Percentiles rank a stretch among this genome's conserved stretches.
These are phyloP conservation scores for Glebionis coronaria DNA, from an alignment of 129 eudicot genomes.

Conservation along the genomic window DNA sequence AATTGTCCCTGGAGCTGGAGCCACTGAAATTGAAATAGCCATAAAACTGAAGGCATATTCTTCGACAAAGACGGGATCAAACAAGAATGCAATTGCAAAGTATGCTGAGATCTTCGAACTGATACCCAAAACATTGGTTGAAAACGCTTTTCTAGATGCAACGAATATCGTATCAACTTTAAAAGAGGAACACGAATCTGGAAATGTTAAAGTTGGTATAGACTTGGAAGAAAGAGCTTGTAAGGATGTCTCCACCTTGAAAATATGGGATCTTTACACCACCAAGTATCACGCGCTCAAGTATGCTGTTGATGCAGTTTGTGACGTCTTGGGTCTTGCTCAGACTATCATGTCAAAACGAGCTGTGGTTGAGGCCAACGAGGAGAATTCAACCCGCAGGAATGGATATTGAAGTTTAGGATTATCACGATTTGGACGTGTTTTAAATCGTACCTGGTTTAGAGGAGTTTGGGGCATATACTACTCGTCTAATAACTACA, in stretches of 20 bases:
- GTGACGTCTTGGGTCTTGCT: slow-evolving; percentile 74
- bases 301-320: slow-evolving; percentile 88
- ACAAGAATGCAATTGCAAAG: slow-evolving; percentile 90
- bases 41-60: slow-evolving; percentile 83
- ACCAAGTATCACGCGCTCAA: slow-evolving; percentile 93
- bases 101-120: slow-evolving; percentile 93
- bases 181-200: slow-evolving; percentile 78
- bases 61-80: slow-evolving; percentile 81
- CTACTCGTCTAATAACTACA: too few relatives aligned
- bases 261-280: slow-evolving; percentile 75
- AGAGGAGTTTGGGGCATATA: too few relatives aligned
- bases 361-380: too few relatives aligned
- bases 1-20: too few relatives aligned
- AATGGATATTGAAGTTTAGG: too few relatives aligned
- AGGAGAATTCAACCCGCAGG: too few relatives aligned
- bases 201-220: slow-evolving; percentile 83
- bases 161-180: slow-evolving; percentile 85
- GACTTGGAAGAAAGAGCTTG: slow-evolving; percentile 78
- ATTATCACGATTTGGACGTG: too few relatives aligned
- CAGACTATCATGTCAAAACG: too few relatives aligned
- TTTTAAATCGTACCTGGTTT: too few relatives aligned
- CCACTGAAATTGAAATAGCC: too few relatives aligned
- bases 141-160: slow-evolving; percentile 91
- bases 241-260: slow-evolving; percentile 64
- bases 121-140: slow-evolving; percentile 88